Evolutionary conservation across 768 basidiomycete genomes (phyloP).

Genomic region (Chalciporus pseudorubinellus): DNA sequence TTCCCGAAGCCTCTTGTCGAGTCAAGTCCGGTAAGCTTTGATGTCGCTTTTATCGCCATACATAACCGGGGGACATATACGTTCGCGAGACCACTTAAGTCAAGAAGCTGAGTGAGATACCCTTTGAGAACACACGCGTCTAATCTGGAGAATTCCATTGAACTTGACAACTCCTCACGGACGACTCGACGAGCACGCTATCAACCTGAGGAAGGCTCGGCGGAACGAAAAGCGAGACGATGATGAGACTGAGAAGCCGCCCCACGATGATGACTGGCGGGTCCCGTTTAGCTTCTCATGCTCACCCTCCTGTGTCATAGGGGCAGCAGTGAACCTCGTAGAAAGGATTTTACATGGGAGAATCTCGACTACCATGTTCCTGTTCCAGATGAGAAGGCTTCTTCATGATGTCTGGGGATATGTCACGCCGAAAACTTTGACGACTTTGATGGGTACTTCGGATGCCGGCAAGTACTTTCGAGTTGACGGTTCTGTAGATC

Average conservation of each 20-base stretch:
- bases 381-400: conserved; percentile 34
- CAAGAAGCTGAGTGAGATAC: too few relatives aligned
- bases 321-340: conserved; percentile 6
- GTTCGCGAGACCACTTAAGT: too few relatives aligned
- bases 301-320: conserved; percentile 5
- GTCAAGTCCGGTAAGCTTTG: too few relatives aligned
- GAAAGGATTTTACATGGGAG: conserved; percentile 78
- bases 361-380: conserved; percentile 65
- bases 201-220: conserved; percentile 49
- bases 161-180: too few relatives aligned
- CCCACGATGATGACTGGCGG: conserved; percentile 14
- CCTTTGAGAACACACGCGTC: too few relatives aligned
- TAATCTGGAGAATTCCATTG: too few relatives aligned
- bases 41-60: too few relatives aligned
- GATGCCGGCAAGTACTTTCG: conserved; percentile 26
- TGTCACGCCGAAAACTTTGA: conserved; percentile 49
- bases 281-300: conserved; percentile 2
- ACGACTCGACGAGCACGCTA: conserved; percentile 47
- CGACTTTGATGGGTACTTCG: conserved; percentile 49
- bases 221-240: conserved; percentile 33
- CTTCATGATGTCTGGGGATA: conserved; percentile 48
- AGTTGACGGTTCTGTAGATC: neutral
- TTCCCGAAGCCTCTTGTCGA: too few relatives aligned
- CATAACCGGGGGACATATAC: too few relatives aligned
- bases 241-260: conserved; percentile 19